Base-by-base conservation (phyloP, 768 basidiomycete genomes). In the Lyophyllum semitale region DNA sequence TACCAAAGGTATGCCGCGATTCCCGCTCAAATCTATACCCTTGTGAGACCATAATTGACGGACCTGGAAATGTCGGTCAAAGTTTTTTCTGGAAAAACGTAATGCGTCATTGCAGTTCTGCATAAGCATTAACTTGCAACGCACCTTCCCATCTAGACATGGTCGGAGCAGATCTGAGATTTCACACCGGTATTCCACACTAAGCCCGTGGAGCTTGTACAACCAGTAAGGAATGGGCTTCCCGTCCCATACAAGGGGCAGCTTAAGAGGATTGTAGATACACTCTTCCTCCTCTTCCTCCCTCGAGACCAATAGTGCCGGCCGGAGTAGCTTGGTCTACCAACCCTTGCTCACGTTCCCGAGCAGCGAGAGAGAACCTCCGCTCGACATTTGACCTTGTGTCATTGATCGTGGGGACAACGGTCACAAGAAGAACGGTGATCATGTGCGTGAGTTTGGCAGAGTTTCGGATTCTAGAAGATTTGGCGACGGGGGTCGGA, bases 161-260 rank as follows among this genome's bases (percentile, higher is more conserved):
- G 90, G 68, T 95, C 95, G 13, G 93, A 95, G 68, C 96, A 98
- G 63, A n/a, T n/a, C n/a, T n/a, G n/a, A n/a, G n/a, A 99, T 96
- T 75, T 98, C 96, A 63, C 97, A 99, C 53, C 87, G 84, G 70
- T 98, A 99, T 71, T 96, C 93, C 26, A 97, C 95, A n/a, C 97
- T 97, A 33, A 98, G 79, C 8, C 97, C 97, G 67, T 99, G 97
- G 33, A 99, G 75, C 73, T 98, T 98, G 77, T 95, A 99, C 51
- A 99, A 63, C 95, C 95, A 98, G 68, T 96, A 98, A 30, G 97
- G 97, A 65, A 99, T 99, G 18, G 97, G 97, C 68, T 98, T 98
- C 29, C 96, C 95, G 66, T 99, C 97, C 95, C 95, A 98, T 4
- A 93, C 94, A 20, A 98, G 79, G 13, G 97, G 97, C 38, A 98